These are phyloP conservation scores for Letharia lupina DNA, from an alignment of 495 filamentous ascomycete genomes.

Conservation along the genomic window DNA sequence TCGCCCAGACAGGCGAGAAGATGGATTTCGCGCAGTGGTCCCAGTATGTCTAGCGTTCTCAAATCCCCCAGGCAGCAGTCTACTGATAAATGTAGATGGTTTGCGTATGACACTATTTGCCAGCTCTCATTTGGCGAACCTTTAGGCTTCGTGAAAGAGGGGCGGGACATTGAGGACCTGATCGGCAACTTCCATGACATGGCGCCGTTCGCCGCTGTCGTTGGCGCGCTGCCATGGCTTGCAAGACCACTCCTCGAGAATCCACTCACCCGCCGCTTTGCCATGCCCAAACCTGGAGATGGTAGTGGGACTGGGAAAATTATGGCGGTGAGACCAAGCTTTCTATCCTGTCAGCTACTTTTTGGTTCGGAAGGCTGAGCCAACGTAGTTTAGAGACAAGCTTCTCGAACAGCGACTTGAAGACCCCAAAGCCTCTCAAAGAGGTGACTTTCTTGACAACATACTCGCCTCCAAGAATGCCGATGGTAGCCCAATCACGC, in stretches of 20 bases:
- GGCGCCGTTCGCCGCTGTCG: constrained; percentile 41
- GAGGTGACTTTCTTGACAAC: constrained; percentile 23
- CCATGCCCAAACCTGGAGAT: neutral
- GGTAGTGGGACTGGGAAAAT: constrained; percentile 27
- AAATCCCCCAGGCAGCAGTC: neutral
- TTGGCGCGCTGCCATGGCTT: constrained; percentile 35
- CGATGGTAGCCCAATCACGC: constrained; percentile 39
- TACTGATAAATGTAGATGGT: constrained; percentile 30
- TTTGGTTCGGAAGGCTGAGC: neutral
- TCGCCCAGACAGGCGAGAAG: constrained; percentile 34
- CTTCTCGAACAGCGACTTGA: constrained; percentile 34
- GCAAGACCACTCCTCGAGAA: constrained; percentile 42
- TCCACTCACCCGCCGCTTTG: neutral
- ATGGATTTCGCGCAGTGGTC: constrained; percentile 48
- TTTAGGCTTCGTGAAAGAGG: constrained; percentile 52
- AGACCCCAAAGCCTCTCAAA: neutral
- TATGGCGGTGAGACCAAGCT: neutral
- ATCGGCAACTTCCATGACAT: constrained; percentile 45
- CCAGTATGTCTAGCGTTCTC: constrained; percentile 30
- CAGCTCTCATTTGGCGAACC: constrained; percentile 55
- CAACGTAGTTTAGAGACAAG: constrained; percentile 38
- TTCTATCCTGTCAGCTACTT: too few species aligned
- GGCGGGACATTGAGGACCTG: constrained; percentile 48
- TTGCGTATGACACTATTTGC: constrained; percentile 57
- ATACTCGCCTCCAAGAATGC: constrained; percentile 40